These are phyloP conservation scores for Psilocybe sp. DNA, from an alignment of 768 basidiomycete genomes.

Conservation along the genomic window DNA sequence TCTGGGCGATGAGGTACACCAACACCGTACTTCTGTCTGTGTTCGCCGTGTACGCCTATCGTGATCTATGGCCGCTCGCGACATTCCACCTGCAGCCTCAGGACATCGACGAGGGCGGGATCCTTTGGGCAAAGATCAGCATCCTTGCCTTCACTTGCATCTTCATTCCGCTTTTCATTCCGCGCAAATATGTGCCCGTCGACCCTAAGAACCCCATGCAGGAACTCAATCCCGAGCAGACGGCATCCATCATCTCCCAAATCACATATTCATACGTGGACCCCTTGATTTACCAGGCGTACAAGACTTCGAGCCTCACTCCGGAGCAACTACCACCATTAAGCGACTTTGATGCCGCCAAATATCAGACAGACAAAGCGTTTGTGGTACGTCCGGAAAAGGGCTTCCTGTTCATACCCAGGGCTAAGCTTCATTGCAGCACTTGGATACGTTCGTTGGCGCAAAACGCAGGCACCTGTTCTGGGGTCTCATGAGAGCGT, in stretches of 20 bases:
- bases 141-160: conserved; percentile 39
- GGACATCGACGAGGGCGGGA: conserved; percentile 39
- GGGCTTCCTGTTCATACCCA: conserved; percentile 3
- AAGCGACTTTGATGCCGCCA: conserved; percentile 49
- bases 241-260: conserved; percentile 41
- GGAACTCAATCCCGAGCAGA: conserved; percentile 44
- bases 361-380: conserved; percentile 14
- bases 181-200: conserved; percentile 48
- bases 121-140: conserved; percentile 48
- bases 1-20: conserved; percentile 22
- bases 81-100: conserved; percentile 42
- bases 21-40: conserved; percentile 26
- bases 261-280: conserved; percentile 53
- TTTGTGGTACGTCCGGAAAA: conserved; percentile 19
- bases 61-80: conserved; percentile 56
- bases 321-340: conserved; percentile 57
- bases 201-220: conserved; percentile 38
- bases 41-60: conserved; percentile 45
- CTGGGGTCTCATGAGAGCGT: conserved; percentile 37
- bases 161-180: conserved; percentile 48
- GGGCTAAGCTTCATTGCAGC: conserved; percentile 13
- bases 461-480: conserved; percentile 39
- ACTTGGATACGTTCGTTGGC: conserved; percentile 35
- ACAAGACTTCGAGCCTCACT: conserved; percentile 38
- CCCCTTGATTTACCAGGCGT: conserved; percentile 40